Evolutionary conservation across 192 early-diverging fungal species (phyloP).

Genomic region (Rhizophagus clarus): DNA sequence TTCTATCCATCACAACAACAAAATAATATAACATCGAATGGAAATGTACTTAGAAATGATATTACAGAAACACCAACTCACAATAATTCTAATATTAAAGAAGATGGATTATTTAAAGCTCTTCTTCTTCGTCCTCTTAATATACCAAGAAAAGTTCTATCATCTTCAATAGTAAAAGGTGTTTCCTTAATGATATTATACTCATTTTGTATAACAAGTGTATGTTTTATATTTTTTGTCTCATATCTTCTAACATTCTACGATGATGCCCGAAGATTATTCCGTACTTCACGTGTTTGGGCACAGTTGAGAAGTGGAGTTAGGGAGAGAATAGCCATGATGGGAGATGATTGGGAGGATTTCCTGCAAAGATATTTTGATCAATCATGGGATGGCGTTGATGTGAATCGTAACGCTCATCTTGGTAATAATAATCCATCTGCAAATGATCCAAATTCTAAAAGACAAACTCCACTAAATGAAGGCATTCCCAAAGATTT

Average conservation of each 20-base stretch:
- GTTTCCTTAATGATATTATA: conserved; percentile 20
- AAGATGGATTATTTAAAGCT: background rate
- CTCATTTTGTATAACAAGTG: conserved; percentile 19
- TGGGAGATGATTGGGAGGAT: conserved; percentile 31
- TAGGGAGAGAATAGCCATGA: conserved; percentile 13
- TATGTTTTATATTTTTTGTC: conserved; percentile 25
- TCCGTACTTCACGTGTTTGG: conserved; percentile 27
- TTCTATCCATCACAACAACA: conserved; percentile 14
- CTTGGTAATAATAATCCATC: background rate
- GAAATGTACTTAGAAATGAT: background rate
- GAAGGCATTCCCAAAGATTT: background rate
- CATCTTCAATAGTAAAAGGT: conserved; percentile 16
- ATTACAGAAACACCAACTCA: background rate
- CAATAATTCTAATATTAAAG: background rate
- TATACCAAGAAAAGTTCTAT: conserved; percentile 15
- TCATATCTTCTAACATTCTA: conserved; percentile 32
- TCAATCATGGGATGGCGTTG: conserved; percentile 4
- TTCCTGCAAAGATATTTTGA: conserved; percentile 30
- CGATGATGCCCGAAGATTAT: conserved; percentile 17
- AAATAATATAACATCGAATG: background rate
- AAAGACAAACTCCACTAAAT: background rate
- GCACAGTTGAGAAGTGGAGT: conserved; percentile 13
- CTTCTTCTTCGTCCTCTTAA: conserved; percentile 9
- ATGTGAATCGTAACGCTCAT: conserved; percentile 4
- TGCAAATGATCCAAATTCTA: background rate